Evolutionary conservation across 306 rosid species (phyloP).

Genomic region (Acacia confusa): DNA sequence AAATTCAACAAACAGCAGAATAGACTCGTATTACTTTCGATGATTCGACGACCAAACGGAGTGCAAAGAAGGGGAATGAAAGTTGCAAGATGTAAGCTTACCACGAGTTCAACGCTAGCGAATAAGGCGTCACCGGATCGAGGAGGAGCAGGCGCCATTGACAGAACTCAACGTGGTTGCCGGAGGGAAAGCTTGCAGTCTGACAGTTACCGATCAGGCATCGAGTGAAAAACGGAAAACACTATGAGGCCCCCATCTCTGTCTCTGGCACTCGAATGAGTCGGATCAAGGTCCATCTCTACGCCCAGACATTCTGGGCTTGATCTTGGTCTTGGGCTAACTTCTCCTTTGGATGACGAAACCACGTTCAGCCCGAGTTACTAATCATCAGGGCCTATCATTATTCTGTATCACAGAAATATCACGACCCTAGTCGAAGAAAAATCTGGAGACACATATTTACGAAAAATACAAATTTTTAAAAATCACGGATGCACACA

Average conservation of each 20-base stretch:
- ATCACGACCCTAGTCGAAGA: too few species aligned
- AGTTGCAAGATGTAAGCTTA: constrained; percentile 28
- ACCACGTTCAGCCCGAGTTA: neutral
- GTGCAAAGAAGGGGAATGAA: neutral
- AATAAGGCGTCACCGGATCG: constrained; percentile 73
- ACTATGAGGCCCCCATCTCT: neutral
- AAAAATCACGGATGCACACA: too few species aligned
- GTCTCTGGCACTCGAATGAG: too few species aligned
- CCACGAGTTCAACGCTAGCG: constrained; percentile 64
- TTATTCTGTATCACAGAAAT: too few species aligned
- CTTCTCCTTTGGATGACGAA: neutral
- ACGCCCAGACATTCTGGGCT: neutral
- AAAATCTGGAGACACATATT: too few species aligned
- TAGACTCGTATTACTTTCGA: neutral
- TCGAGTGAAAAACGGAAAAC: too few species aligned
- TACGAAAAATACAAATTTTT: too few species aligned
- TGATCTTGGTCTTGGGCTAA: neutral
- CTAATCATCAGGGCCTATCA: neutral
- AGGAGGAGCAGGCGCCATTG: constrained; percentile 62
- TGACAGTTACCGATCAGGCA: neutral
- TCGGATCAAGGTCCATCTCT: neutral
- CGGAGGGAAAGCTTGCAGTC: neutral
- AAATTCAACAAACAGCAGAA: neutral
- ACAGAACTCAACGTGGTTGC: constrained; percentile 27
- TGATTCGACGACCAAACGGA: constrained; percentile 12